Conservation (phyloP, 306 rosid species). For the Prunus kanzakura region DNA sequence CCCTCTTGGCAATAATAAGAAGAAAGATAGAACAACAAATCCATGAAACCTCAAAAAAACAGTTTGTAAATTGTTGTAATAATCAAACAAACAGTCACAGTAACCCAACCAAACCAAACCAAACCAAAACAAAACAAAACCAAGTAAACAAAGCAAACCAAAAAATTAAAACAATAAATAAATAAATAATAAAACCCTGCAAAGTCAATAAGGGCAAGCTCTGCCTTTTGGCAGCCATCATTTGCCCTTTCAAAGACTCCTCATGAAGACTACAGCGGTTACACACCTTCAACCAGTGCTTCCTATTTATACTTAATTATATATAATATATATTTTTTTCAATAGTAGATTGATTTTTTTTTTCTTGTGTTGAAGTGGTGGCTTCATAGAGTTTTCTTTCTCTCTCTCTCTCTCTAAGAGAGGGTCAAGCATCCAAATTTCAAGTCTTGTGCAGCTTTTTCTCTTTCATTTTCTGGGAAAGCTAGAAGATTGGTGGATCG, state of each 20-base stretch:
- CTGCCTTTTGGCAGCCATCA: slow-evolving; percentile 39
- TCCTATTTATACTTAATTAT: neutral
- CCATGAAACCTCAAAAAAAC: slow-evolving; percentile 30
- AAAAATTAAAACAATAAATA: neutral
- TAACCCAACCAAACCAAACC: slow-evolving; percentile 17
- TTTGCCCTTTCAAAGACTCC: slow-evolving; percentile 30
- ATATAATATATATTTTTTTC: too few relatives aligned
- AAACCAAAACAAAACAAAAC: neutral
- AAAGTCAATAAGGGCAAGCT: slow-evolving; percentile 76
- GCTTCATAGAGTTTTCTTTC: too few relatives aligned
- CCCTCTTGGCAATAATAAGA: neutral
- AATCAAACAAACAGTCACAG: slow-evolving; percentile 40
- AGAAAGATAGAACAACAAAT: slow-evolving; percentile 13
- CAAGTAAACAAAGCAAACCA: neutral
- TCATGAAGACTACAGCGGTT: slow-evolving; percentile 1
- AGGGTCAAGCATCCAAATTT: slow-evolving; percentile 29
- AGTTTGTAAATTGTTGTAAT: slow-evolving; percentile 33
- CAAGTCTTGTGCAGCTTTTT: slow-evolving; percentile 28
- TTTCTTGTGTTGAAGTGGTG: too few relatives aligned
- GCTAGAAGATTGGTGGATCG: slow-evolving; percentile 40
- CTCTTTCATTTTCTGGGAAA: slow-evolving; percentile 27
- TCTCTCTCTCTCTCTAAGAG: too few relatives aligned
- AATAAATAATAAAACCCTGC: slow-evolving; percentile 19
- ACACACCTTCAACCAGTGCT: slow-evolving; percentile 5
- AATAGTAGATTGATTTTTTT: too few relatives aligned